Evolutionary conservation across 2,329 filamentous ascomycete genomes (phyloP).

Genomic region (Pezicula carpinea): DNA sequence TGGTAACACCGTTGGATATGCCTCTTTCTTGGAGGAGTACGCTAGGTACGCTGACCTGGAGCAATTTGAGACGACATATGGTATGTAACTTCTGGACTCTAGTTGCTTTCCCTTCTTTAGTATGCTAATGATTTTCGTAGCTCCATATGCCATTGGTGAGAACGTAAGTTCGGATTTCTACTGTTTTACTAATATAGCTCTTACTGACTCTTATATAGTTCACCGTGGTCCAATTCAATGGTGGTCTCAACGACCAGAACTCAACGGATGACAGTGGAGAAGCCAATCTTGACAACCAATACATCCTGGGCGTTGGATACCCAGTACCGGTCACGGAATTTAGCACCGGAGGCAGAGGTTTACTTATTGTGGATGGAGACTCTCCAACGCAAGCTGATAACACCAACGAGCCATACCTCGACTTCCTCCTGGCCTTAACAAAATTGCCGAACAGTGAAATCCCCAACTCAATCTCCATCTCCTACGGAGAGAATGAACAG

Average conservation of each 20-base stretch:
- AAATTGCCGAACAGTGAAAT: conserved; percentile 41
- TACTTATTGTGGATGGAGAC: conserved; percentile 42
- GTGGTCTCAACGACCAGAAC: conserved; percentile 15
- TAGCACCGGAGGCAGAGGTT: conserved; percentile 46
- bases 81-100: no score
- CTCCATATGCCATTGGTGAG: conserved; percentile 36
- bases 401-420: conserved; percentile 63
- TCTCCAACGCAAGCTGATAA: conserved; percentile 36
- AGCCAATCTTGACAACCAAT: conserved; percentile 50
- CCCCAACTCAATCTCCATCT: conserved; percentile 48
- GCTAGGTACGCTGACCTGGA: conserved; percentile 32
- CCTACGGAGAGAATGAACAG: conserved; percentile 63
- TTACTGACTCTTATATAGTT: no score
- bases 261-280: conserved; percentile 40
- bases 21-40: conserved; percentile 14
- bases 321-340: conserved; percentile 33
- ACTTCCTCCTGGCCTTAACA: conserved; percentile 46
- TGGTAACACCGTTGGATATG: conserved; percentile 14
- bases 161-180: no score
- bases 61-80: conserved; percentile 39
- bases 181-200: no score
- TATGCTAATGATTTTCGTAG: no score
- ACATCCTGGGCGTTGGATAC: conserved; percentile 47
- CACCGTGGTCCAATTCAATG: conserved; percentile 19
- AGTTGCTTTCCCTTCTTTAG: no score